Base-by-base conservation (phyloP, 257 asterid genomes). In the Haberlea rhodopensis region DNA sequence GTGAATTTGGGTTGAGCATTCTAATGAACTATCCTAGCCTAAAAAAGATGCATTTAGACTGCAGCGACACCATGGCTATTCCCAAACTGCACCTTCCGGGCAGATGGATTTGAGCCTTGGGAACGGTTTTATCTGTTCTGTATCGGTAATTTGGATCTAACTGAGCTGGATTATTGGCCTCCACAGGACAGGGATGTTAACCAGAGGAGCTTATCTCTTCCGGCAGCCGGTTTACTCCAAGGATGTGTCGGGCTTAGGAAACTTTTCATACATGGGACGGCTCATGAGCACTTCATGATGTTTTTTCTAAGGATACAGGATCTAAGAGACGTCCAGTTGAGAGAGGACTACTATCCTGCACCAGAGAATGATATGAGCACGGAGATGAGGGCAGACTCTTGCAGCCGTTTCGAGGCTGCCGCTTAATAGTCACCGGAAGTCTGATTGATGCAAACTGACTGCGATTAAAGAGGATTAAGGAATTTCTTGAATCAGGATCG, bases 351-450 rank as follows among this genome's bases (percentile, higher is more conserved):
- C 54, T 94, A 90, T 63, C 96, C 97, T 0, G 99, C 97, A 29
- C 97, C 97, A 0, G 97, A 90, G 79, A 82, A 80, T 63, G 99
- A 90, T 69, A 94, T 87, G 97, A 87, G 97, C 82, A 94, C 99
- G 0, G 99, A 90, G 82, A 86, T 94, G 94, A 87, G 97, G 79
- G 78, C 81, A 0, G 96, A 84, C 60, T 94, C 99, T 1, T 84
- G 95, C 53, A 76, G 90, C 70, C 85, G 97, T 21, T 94, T 87
- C 37, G 97, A 94, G 76, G 89, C 75, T 45, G 79, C 88, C n/a
- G 29, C 83, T 86, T 31, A 87, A 94, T 52, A 67, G 83, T 32
- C 90, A 95, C 16, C 85, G 5, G 69, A 87, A 90, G 57, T 19
- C 81, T 2, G 96, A 92, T 61, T 92, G 83, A 85, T 45, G 26